Conservation (phyloP, 768 basidiomycete species). For the Mycena venus region DNA sequence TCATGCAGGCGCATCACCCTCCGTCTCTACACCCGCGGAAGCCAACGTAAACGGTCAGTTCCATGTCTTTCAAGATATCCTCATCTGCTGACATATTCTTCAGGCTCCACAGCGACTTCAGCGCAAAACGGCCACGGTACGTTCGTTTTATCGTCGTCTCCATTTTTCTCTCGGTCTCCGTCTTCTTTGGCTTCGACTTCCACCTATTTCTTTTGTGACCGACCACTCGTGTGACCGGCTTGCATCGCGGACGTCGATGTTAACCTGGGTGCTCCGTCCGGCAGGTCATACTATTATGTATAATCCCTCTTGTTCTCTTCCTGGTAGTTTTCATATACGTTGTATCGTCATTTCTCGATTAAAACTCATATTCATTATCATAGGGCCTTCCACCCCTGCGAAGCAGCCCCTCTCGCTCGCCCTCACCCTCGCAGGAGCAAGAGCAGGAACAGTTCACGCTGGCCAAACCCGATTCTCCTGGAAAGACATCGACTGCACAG, state of each 20-base stretch:
- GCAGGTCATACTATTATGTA: too few species aligned
- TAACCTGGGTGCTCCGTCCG: too few species aligned
- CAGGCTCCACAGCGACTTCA: constrained; percentile 3
- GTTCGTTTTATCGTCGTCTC: background rate
- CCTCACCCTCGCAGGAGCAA: constrained; percentile 30
- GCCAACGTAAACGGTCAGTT: constrained; percentile 1
- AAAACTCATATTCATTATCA: background rate
- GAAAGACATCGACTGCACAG: background rate
- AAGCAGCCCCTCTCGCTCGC: constrained; percentile 32
- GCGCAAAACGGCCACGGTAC: constrained; percentile 24
- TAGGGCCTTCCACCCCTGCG: constrained; percentile 15
- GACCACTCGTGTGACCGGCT: background rate
- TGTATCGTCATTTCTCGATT: background rate
- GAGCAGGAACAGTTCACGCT: constrained; percentile 30
- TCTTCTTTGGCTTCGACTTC: too few species aligned
- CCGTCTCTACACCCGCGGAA: constrained; percentile 9
- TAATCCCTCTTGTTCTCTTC: background rate
- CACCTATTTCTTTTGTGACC: background rate
- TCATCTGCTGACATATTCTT: background rate
- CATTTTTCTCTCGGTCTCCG: background rate
- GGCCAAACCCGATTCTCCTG: constrained; percentile 30
- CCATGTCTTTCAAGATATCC: background rate
- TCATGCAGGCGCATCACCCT: background rate
- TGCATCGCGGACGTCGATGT: background rate
- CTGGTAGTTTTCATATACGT: background rate